Percentiles rank a stretch among this genome's conserved stretches.
phyloP scores from a whole-genome alignment of 2,329 filamentous ascomycete species.

The Neopestalotiopsis clavispora region DNA sequence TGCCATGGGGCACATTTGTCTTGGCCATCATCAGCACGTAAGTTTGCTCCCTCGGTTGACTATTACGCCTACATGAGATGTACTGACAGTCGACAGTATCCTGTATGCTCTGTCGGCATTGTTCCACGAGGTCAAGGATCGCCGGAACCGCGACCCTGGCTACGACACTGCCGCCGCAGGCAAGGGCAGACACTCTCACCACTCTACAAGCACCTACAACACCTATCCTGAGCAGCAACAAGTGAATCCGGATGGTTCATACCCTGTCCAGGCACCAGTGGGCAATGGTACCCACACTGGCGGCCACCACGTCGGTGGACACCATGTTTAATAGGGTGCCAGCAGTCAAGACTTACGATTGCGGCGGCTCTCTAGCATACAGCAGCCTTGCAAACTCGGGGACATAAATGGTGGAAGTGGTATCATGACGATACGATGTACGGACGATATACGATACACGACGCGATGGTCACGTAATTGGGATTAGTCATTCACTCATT shows the following conservation, averaged over 20 bases:
- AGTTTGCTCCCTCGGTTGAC: conserved; percentile 27
- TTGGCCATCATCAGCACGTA: conserved; percentile 50
- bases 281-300: too few relatives aligned
- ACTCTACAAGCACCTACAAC: neutral
- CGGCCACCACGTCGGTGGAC: neutral
- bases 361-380: too few relatives aligned
- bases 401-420: too few relatives aligned
- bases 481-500: too few relatives aligned
- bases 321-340: too few relatives aligned
- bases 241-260: neutral
- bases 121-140: conserved; percentile 10
- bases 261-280: neutral
- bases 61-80: neutral
- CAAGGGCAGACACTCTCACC: neutral
- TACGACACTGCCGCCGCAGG: neutral
- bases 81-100: neutral
- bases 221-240: neutral
- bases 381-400: too few relatives aligned
- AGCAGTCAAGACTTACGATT: too few relatives aligned
- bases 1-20: conserved; percentile 48
- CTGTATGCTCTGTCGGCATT: neutral
- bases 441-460: too few relatives aligned
- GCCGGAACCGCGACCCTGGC: neutral
- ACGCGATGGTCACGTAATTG: too few relatives aligned
- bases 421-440: too few relatives aligned